Evolutionary conservation across 179 eudicot species (phyloP), one percentile per base, ranked within the genome.

Genomic region (Pouteria campechiana): DNA sequence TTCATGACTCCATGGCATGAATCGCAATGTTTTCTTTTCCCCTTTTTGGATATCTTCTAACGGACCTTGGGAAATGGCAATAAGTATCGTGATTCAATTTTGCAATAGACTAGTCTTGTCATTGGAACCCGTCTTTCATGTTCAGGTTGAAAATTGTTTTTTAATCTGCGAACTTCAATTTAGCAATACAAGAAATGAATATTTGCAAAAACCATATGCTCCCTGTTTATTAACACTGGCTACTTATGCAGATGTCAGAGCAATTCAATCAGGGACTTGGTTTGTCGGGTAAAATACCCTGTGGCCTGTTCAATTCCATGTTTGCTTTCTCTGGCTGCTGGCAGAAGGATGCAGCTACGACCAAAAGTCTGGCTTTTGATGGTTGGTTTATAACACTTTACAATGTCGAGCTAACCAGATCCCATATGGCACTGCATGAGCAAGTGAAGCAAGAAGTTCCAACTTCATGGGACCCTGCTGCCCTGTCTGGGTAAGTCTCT

Each of bases 281-380:
- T 19, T 58, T 90, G 47, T 79, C 98, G 2, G 92, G 98, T 46
- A 90, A 90, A 73, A 82, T 90, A 54, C 98, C 98, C 14, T 79
- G 76, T 18, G 98, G 96, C 32, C 65, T 63, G 28, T 86, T 90
- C 65, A 86, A 90, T 37, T 9, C 52, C 2, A 82, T 86, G 98
- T 90, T 90, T 37, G 51, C 40, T 60, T 69, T 58, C 71, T 76
- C 67, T 33, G 81, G 83, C n/a, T 61, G 85, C 68, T 90, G 98
- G 98, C 94, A 76, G 61, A 74, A 72, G 46, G 98, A 90, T 58
- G 92, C 94, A 52, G 73, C 80, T 16, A 23, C 62, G 41, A 82
- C 98, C 2, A 90, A 75, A 63, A 54, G 54, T 38, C 84, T 90
- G 17, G 94, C 92, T 32, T 75, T 82, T 64, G 96, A 90, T 67